Evolutionary conservation across 179 eudicot genomes (phyloP), one percentile per base, ranked within the genome.

Genomic region (Nepenthes alata): DNA sequence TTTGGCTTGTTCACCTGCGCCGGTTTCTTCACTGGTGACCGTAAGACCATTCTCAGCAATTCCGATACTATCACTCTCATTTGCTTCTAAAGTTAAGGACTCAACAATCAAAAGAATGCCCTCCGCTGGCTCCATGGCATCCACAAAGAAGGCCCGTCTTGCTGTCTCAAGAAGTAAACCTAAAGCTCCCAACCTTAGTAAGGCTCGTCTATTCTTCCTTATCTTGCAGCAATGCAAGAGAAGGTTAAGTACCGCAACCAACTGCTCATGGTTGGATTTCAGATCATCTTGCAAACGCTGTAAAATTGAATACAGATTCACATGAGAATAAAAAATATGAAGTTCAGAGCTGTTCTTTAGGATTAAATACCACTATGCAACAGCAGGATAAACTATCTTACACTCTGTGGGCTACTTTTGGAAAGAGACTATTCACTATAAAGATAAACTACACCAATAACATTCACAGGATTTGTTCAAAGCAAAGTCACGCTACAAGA

Each of bases 71-170:
- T 94, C 97, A 57, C 95, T 85, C 72, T 91, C 96, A 67, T 94
- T 94, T 64, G 99, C 97, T 80, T 94, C 99, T 76, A 94, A 58
- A 37, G 99, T 90, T 60, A 94, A 82, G 65, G 96, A 84, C 78
- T 94, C 97, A 35, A 94, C 99, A 65, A 94, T 94, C 80, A 91
- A 68, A 60, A 94, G 90, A 72, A 94, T 90, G 37, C 99, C 99
- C 77, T 94, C 99, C 74, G 99, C 99, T 57, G 97, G 95, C 68
- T 94, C 99, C 89, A 94, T 94, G 61, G 97, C 99, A 82, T 94
- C 99, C 67, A 90, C 88, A 39, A 91, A 85, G 75, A 94, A 94
- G 67, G 97, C 99, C 63, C 85, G 95, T 63, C 99, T 83, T 47
- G 96, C 97, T 50, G 96, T 94, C 71, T 94, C 99, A 58, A 94